A percentile compares a stretch with the other conserved stretches of the same genome.
phyloP scores from a whole-genome alignment of 441 rosid species.

The Syzygium syzygioides region DNA sequence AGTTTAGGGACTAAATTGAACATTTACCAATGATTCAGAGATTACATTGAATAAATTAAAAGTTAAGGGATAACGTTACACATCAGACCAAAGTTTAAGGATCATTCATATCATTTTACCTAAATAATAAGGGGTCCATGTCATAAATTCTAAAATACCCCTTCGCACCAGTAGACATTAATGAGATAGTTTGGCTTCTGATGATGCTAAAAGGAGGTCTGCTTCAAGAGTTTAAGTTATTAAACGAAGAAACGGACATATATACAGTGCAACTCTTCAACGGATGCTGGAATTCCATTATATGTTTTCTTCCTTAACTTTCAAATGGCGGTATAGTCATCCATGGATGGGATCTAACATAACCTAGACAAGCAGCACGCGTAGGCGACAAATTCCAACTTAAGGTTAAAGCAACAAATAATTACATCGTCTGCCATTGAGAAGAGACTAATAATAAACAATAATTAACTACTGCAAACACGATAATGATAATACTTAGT shows the following conservation, averaged over 20 bases:
- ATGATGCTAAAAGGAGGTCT: not conserved
- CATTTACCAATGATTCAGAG: not conserved
- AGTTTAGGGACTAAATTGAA: not conserved
- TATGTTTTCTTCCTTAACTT: not conserved
- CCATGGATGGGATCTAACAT: not conserved
- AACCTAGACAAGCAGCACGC: not conserved
- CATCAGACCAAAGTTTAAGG: not conserved
- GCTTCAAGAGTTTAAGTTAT: too few relatives aligned
- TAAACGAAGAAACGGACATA: too few relatives aligned
- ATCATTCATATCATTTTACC: not conserved
- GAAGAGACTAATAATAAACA: not conserved
- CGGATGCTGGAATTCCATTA: not conserved
- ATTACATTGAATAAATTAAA: not conserved
- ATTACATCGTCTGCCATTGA: not conserved
- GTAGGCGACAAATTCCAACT: not conserved
- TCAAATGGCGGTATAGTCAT: not conserved
- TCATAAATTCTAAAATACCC: not conserved
- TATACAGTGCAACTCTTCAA: not conserved
- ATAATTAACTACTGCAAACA: not conserved
- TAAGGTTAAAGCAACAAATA: not conserved
- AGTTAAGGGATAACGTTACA: accelerated
- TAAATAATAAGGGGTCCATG: not conserved
- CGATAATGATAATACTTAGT: not conserved
- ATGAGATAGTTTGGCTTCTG: not conserved
- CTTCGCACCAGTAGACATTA: not conserved